Percentiles rank a stretch among this genome's conserved stretches.
phyloP scores from a whole-genome alignment of 2,329 filamentous ascomycete genomes.

The Diplodia scrobiculata region DNA sequence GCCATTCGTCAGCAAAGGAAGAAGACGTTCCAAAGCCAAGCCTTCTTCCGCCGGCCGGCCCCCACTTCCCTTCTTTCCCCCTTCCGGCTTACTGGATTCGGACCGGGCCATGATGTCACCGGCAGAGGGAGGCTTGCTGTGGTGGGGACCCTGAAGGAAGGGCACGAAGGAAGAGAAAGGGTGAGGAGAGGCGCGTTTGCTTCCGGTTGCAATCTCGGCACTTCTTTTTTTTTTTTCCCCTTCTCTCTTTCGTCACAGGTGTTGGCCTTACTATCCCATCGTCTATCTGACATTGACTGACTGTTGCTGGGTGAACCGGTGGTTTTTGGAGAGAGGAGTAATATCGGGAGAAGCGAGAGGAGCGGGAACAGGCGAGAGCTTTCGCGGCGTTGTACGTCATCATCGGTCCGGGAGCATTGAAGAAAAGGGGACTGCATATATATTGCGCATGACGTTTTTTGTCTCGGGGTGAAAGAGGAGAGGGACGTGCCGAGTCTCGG shows the following conservation, averaged over 20 bases:
- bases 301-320: slow-evolving; percentile 7
- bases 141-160: neutral
- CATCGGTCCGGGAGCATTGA: neutral
- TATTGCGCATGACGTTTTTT: neutral
- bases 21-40: neutral
- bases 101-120: neutral
- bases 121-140: neutral
- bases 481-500: neutral
- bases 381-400: neutral
- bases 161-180: neutral
- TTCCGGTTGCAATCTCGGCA: neutral
- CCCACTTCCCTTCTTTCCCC: neutral
- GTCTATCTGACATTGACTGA: neutral
- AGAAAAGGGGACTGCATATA: neutral
- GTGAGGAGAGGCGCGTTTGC: neutral
- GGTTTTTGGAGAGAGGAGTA: neutral
- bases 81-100: neutral
- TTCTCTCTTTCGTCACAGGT: neutral
- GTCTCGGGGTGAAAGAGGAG: neutral
- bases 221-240: neutral
- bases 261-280: neutral
- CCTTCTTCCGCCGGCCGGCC: neutral
- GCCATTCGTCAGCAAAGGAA: too few relatives aligned
- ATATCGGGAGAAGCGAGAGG: neutral
- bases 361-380: neutral